These are phyloP conservation scores for Saccharomycopsis fodiens DNA, from an alignment of 805 yeast genomes.

Conservation along the genomic window DNA sequence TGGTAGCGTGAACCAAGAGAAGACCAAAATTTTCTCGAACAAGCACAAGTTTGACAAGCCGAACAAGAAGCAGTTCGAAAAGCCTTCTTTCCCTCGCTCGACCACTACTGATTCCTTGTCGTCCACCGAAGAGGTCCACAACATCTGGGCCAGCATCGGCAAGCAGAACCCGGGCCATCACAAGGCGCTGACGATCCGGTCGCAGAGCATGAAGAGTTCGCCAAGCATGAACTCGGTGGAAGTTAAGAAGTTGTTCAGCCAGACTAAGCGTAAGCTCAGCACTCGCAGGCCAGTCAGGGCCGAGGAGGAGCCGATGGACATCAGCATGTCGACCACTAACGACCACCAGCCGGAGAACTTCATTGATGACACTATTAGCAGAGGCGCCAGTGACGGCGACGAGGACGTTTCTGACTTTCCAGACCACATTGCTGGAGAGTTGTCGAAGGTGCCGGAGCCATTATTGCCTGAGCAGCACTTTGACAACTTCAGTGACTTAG, in stretches of 20 bases:
- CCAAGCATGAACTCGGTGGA: slow-evolving; percentile 43
- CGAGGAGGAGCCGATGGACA: background rate
- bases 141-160: slow-evolving; percentile 19
- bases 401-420: slow-evolving; percentile 7
- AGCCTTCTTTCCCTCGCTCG: slow-evolving; percentile 18
- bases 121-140: slow-evolving; percentile 20
- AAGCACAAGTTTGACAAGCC: slow-evolving; percentile 15
- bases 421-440: slow-evolving; percentile 17
- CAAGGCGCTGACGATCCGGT: slow-evolving; percentile 30
- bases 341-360: slow-evolving; percentile 10
- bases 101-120: slow-evolving; percentile 20
- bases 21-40: slow-evolving; percentile 12
- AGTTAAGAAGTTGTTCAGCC: slow-evolving; percentile 34
- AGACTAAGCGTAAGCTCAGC: slow-evolving; percentile 23
- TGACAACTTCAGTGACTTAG: slow-evolving; percentile 15
- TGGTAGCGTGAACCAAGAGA: background rate
- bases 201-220: slow-evolving; percentile 40
- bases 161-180: slow-evolving; percentile 5
- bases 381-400: slow-evolving; percentile 13
- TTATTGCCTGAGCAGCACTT: slow-evolving; percentile 21
- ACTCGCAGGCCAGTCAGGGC: background rate
- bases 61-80: slow-evolving; percentile 12
- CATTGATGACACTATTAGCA: slow-evolving; percentile 14
- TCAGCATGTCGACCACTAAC: background rate
- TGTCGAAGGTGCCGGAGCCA: slow-evolving; percentile 19